A percentile compares a stretch with the other conserved stretches of the same genome.
Conservation (phyloP, 768 basidiomycete species). For the Hirschioporus abietinus region DNA sequence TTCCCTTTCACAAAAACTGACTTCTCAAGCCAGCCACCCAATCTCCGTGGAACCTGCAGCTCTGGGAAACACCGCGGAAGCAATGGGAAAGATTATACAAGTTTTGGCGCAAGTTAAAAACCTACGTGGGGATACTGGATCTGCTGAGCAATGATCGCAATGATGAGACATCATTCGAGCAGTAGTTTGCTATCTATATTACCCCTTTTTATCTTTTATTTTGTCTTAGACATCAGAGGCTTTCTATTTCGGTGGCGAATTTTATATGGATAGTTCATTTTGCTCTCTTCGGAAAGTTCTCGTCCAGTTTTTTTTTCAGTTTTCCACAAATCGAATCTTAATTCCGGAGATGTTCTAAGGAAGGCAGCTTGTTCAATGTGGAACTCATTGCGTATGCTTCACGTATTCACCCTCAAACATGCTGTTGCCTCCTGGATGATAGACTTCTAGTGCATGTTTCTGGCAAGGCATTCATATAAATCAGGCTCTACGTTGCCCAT, state of each 20-base stretch:
- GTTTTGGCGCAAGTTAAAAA: slow-evolving; percentile 58
- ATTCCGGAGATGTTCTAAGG: not conserved
- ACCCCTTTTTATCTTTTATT: not conserved
- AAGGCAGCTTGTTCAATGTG: not conserved
- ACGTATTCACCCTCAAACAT: not conserved
- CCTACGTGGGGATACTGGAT: slow-evolving; percentile 26
- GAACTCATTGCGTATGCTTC: not conserved
- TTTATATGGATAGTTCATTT: not conserved
- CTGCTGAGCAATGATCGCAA: not conserved
- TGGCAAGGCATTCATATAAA: not conserved
- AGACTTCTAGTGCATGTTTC: not conserved
- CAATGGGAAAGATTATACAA: slow-evolving; percentile 58
- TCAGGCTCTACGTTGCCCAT: not conserved
- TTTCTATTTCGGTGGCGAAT: not conserved
- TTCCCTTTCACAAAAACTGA: slow-evolving; percentile 46
- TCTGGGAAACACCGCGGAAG: slow-evolving; percentile 59
- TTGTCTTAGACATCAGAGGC: not conserved
- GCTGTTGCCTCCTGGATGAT: not conserved
- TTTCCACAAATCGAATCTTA: not conserved
- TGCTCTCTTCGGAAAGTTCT: not conserved
- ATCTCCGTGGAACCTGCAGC: slow-evolving; percentile 38
- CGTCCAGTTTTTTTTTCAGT: not conserved
- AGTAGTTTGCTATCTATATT: not conserved
- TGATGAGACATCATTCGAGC: not conserved
- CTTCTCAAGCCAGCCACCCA: slow-evolving; percentile 34